Percentiles rank a stretch among this genome's conserved stretches.
phyloP scores from a whole-genome alignment of 805 yeast genomes.

The Barnettozyma pratensis region DNA sequence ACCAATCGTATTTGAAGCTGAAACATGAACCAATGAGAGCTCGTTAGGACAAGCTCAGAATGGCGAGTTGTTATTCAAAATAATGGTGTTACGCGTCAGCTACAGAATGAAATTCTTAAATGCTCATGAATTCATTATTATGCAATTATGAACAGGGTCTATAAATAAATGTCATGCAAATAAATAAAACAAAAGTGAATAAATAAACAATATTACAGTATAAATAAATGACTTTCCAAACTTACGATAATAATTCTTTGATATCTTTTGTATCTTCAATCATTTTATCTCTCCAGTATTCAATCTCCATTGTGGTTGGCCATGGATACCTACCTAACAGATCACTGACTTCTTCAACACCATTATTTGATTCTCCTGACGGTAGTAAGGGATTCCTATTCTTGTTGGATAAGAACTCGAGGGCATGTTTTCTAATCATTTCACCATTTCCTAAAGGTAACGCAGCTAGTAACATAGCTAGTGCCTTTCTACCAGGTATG shows the following conservation, averaged over 20 bases:
- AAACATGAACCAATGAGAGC: too few species aligned
- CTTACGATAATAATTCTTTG: not conserved
- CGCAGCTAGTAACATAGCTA: constrained; percentile 34
- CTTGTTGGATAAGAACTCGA: constrained; percentile 1
- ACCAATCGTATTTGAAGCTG: too few species aligned
- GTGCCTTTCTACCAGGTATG: constrained; percentile 35
- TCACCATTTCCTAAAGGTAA: constrained; percentile 24
- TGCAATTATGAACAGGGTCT: not conserved
- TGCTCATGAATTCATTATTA: not conserved
- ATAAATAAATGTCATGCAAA: not conserved
- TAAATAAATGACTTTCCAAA: not conserved
- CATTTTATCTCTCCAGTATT: constrained; percentile 13
- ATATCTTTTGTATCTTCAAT: not conserved
- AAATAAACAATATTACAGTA: not conserved
- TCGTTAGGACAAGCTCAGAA: too few species aligned
- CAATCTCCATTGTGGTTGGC: constrained; percentile 28
- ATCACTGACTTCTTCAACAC: not conserved
- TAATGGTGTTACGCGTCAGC: too few species aligned
- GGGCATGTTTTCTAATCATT: constrained; percentile 34
- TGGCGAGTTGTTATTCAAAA: too few species aligned
- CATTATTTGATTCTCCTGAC: too few species aligned
- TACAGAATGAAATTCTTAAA: not conserved
- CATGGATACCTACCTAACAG: constrained; percentile 28
- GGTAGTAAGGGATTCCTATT: not conserved
- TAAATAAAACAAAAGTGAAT: not conserved